Base-by-base conservation (phyloP, 73 alveolate species). In the Stentor coeruleus region DNA sequence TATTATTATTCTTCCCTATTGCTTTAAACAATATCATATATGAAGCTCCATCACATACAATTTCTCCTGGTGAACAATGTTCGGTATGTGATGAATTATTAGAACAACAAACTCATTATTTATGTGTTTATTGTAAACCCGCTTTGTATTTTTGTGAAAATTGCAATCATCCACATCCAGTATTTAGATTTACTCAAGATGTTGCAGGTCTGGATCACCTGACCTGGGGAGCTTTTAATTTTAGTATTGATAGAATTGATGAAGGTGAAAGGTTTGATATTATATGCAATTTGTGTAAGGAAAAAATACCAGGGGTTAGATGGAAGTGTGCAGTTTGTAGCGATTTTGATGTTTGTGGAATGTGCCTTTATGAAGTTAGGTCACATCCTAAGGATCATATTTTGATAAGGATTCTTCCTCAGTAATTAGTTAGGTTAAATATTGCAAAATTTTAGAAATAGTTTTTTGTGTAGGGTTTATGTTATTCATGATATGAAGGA, bases 141-240 rank as follows among this genome's bases (percentile, higher is more conserved):
- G 66, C 66, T 49, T 6, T 49, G 6, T 49, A 49, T 49, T 6
- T 49, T 49, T 49, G 66, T 49, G 28, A 49, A 20, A 49, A 49
- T 49, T 49, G 66, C 66, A 11, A 6, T 11, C 66, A 49, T 49
- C 20, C 20, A 49, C 66, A 49, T 49, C 66, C 66, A 49, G 28
- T 49, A 11, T 49, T 49, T 49, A 49, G 66, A 20, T 49, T 49
- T 49, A 49, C 66, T 49, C 28, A 6, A 11, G 28, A 49, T 49
- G 66, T 49, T 20, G 66, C 66, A 49, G 20, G 66, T 11, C 66
- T 49, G 6, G 66, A 49, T 49, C 66, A 49, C 20, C 66, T 49
- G 6, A 49, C 66, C 20, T 49, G 66, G 66, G 66, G 66, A 49
- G 66, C 66, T 49, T 49, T 49, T 49, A 49, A 49, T 49, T 49